These are phyloP conservation scores for Haplographium delicatum DNA, from an alignment of 495 filamentous ascomycete species.

Conservation along the genomic window DNA sequence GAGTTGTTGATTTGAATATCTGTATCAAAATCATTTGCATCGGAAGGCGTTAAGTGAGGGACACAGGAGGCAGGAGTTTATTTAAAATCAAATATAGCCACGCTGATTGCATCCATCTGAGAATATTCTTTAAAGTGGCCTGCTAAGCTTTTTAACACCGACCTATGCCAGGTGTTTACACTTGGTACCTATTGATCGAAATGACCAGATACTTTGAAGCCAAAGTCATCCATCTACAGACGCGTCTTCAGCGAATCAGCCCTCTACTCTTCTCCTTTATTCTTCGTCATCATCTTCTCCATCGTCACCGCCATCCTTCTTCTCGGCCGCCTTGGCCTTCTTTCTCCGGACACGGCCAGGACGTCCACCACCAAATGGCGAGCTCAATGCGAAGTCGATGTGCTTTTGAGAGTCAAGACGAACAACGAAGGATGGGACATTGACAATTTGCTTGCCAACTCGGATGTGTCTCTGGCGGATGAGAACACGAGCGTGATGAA, in stretches of 20 bases:
- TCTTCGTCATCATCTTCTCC: constrained; percentile 88
- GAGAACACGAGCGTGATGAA: constrained; percentile 99
- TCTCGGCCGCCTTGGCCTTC: constrained; percentile 95
- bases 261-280: constrained; percentile 32
- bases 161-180: too few species aligned
- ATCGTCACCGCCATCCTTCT: constrained; percentile 76
- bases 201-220: constrained; percentile 14
- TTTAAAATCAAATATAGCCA: too few species aligned
- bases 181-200: constrained; percentile 5
- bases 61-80: too few species aligned
- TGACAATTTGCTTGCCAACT: constrained; percentile 99
- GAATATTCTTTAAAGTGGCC: too few species aligned
- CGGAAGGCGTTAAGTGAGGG: neutral
- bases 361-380: constrained; percentile 95
- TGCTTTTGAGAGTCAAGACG: constrained; percentile 99
- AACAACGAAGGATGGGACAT: constrained; percentile 97
- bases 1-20: constrained; percentile 24
- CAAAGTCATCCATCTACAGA: constrained; percentile 4
- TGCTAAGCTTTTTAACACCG: too few species aligned
- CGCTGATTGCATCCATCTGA: too few species aligned
- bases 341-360: constrained; percentile 95
- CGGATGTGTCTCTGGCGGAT: constrained; percentile 99
- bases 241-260: too few species aligned
- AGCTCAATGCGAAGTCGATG: constrained; percentile 97
- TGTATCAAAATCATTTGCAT: neutral